Conservation (phyloP, 2,329 filamentous ascomycete genomes). For the Fonsecaea multimorphosa region DNA sequence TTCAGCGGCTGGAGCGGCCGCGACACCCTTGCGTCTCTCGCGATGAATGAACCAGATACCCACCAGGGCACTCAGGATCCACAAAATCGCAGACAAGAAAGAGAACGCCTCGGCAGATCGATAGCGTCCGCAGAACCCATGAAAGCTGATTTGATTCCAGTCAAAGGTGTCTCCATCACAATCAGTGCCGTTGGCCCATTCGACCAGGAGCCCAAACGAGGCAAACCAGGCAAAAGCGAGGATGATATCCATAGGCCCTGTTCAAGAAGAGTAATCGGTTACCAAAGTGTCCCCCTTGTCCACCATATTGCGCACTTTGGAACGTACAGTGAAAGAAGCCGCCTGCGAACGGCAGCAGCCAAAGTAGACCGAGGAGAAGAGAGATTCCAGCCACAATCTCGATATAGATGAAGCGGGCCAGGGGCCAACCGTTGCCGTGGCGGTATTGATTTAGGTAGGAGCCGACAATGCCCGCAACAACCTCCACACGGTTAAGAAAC, state of each 20-base stretch:
- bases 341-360: slow-evolving; percentile 72
- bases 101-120: slow-evolving; percentile 74
- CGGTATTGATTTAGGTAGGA: slow-evolving; percentile 63
- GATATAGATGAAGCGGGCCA: slow-evolving; percentile 75
- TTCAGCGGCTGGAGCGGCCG: slow-evolving; percentile 15
- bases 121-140: slow-evolving; percentile 68
- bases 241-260: slow-evolving; percentile 68
- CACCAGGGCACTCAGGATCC: slow-evolving; percentile 69
- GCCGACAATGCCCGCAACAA: slow-evolving; percentile 72
- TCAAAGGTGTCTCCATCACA: slow-evolving; percentile 56
- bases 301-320: background rate
- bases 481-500: slow-evolving; percentile 41
- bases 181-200: slow-evolving; percentile 53
- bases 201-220: slow-evolving; percentile 69
- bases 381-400: slow-evolving; percentile 72
- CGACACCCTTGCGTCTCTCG: slow-evolving; percentile 31
- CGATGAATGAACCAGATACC: slow-evolving; percentile 42
- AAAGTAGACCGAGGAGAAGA: slow-evolving; percentile 70
- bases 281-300: background rate
- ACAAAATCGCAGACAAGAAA: slow-evolving; percentile 73
- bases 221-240: slow-evolving; percentile 74
- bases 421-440: slow-evolving; percentile 51
- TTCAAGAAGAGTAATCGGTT: background rate
- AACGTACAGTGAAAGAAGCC: slow-evolving; percentile 67
- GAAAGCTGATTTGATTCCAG: slow-evolving; percentile 62